Base-by-base conservation (phyloP, 257 asterid genomes). In the Gentiana straminea region DNA sequence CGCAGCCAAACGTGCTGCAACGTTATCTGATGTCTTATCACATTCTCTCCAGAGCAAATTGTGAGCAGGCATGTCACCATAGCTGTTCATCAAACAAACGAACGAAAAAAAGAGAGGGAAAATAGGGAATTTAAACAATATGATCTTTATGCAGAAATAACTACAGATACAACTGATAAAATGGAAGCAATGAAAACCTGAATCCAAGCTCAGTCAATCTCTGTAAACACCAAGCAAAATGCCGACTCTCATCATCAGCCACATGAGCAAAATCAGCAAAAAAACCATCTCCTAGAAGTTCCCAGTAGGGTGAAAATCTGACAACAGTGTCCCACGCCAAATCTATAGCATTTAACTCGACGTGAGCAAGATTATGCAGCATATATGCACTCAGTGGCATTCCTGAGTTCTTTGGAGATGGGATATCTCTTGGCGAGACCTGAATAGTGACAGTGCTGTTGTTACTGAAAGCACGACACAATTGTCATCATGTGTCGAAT, bases 241-340 rank as follows among this genome's bases (percentile, higher is more conserved):
- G 98, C 15, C 95, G 87, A 61, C 98, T 87, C 67, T 91, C 98
- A 54, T 91, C 98, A 74, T 87, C 96, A 43, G 94, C 98, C 72
- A 87, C 98, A 57, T 66, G 96, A 60, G 95, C 95, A 78, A 91
- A 91, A 73, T 91, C 95, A 37, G 89, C 84, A 60, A 91, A 91
- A 79, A 91, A 91, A 5, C 95, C 98, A 43, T 83, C 82, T 52
- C 88, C 95, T 54, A 91, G 84, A 69, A 83, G 78, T 62, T 83
- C 86, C 41, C 34, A 12, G 67, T 61, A 75, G 0, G 94, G 81
- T 15, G 98, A 91, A 66, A 91, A 91, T 49, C 95, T 87, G 57
- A 91, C 97, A 68, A 91, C 95, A 46, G 98, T 87, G 62, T 91
- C 98, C 98, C 98, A 91, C 2, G 98, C 95, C 65, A 91, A 81